phyloP scores from a whole-genome alignment of 164 flowering plant species.

The Nymphaea colorata region DNA sequence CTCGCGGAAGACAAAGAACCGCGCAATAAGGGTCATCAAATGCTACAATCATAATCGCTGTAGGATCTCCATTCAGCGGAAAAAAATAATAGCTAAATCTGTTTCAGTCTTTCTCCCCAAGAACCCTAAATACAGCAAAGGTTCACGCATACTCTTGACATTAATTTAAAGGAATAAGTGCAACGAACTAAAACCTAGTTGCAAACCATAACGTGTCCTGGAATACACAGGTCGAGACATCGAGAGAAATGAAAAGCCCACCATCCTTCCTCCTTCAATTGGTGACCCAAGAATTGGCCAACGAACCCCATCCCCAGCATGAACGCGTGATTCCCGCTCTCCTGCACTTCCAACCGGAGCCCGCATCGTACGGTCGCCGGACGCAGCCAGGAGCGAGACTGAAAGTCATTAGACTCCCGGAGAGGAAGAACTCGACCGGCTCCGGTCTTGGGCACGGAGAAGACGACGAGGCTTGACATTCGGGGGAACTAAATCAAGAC shows the following conservation, averaged over 20 bases:
- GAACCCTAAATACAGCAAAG: no score
- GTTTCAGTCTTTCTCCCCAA: no score
- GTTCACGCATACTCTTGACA: no score
- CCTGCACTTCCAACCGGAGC: background rate
- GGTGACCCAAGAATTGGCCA: constrained; percentile 42
- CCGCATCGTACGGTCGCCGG: background rate
- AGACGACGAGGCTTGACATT: background rate
- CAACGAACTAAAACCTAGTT: background rate
- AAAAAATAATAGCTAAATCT: background rate
- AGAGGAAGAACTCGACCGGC: background rate
- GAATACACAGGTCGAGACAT: background rate
- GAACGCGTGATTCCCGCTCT: constrained; percentile 31
- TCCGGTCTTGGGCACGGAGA: background rate
- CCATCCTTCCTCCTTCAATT: constrained; percentile 47
- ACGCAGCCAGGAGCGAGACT: background rate
- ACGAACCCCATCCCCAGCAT: constrained; percentile 73
- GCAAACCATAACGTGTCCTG: no score
- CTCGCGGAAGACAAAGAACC: no score
- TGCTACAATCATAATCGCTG: no score
- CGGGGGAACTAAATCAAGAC: no score
- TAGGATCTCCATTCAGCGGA: no score
- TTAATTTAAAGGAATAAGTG: background rate
- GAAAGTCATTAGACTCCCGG: background rate
- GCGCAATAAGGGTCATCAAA: no score
- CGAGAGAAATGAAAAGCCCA: constrained; percentile 7